Conservation (phyloP, 2,329 filamentous ascomycete species). For the Sporothrix sp. region DNA sequence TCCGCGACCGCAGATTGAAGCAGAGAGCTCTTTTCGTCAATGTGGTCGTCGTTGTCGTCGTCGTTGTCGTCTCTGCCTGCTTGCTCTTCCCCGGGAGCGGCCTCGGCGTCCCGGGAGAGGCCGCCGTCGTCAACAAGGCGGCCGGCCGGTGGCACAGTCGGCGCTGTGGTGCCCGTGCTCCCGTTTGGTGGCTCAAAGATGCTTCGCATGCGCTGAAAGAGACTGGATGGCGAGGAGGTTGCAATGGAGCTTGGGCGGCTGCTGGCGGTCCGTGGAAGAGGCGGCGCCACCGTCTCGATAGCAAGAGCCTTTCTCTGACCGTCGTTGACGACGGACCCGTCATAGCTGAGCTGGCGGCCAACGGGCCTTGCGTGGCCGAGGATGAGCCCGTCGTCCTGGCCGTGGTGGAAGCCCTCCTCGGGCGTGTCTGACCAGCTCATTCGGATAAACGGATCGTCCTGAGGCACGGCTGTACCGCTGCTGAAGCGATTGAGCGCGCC, state of each 20-base stretch:
- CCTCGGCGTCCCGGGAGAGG: no score
- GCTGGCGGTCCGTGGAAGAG: background rate
- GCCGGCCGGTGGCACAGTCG: no score
- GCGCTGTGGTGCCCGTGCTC: no score
- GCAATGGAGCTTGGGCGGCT: slow-evolving; percentile 14
- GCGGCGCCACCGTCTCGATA: background rate
- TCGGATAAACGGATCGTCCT: slow-evolving; percentile 26
- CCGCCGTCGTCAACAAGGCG: slow-evolving; percentile 15
- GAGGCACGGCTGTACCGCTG: slow-evolving; percentile 14
- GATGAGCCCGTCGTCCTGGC: slow-evolving; percentile 19
- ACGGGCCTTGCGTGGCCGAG: background rate
- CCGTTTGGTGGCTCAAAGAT: slow-evolving; percentile 28
- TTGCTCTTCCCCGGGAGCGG: no score
- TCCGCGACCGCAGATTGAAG: slow-evolving; percentile 17
- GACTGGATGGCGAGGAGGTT: slow-evolving; percentile 19
- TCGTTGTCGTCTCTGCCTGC: no score
- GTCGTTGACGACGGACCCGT: slow-evolving; percentile 5
- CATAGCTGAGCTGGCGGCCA: slow-evolving; percentile 18
- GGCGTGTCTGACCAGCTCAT: slow-evolving; percentile 23
- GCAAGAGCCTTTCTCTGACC: background rate
- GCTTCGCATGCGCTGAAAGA: slow-evolving; percentile 33
- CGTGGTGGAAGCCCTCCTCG: background rate
- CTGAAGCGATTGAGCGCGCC: background rate
- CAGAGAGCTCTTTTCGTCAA: slow-evolving; percentile 25
- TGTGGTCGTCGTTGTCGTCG: slow-evolving; percentile 18